Evolutionary conservation across 169 alveolate species (phyloP).

Genomic region (Plasmodium sp.): DNA sequence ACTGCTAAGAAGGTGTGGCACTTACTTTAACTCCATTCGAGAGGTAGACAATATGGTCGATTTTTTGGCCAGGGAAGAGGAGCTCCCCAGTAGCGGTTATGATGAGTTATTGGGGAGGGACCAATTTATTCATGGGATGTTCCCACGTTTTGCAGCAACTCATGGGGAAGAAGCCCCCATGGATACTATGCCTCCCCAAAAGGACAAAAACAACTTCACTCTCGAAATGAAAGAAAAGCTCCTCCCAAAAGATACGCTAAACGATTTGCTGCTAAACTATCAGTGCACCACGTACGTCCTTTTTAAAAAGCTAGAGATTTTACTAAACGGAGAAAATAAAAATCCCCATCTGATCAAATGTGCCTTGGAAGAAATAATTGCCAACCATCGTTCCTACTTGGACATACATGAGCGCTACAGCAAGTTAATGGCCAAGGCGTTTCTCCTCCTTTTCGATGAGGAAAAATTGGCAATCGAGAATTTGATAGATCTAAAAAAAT

Average conservation of each 20-base stretch:
- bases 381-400: slow-evolving; percentile 29
- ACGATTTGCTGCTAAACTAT: slow-evolving; percentile 13
- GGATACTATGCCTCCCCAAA: no score
- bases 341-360: background rate
- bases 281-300: slow-evolving; percentile 21
- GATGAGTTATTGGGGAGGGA: background rate
- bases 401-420: slow-evolving; percentile 45
- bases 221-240: background rate
- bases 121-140: background rate
- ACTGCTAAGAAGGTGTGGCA: slow-evolving; percentile 12
- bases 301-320: slow-evolving; percentile 52
- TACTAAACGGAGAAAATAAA: slow-evolving; percentile 16
- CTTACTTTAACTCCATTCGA: slow-evolving; percentile 23
- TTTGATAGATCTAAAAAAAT: background rate
- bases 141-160: background rate
- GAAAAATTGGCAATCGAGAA: background rate
- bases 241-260: background rate
- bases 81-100: background rate
- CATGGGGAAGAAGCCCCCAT: background rate
- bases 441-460: slow-evolving; percentile 62
- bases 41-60: slow-evolving; percentile 32
- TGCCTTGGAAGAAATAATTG: slow-evolving; percentile 45
- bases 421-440: slow-evolving; percentile 48
- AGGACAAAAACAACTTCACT: background rate
- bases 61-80: slow-evolving; percentile 58